phyloP scores from a whole-genome alignment of 1,284 basidiomycete species.

The Ganoderma sinense region DNA sequence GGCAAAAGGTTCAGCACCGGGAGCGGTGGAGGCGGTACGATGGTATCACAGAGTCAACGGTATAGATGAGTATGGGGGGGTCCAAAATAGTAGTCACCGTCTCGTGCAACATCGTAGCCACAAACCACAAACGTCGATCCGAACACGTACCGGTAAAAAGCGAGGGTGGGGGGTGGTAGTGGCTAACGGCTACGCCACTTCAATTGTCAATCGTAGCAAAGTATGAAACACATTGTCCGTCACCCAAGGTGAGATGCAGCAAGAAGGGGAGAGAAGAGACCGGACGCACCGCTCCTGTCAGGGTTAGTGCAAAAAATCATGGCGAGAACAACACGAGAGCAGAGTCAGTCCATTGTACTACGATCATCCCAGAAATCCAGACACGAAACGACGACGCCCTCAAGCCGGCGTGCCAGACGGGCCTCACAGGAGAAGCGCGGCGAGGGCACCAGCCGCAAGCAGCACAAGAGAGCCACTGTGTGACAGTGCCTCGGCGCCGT shows the following conservation, averaged over 20 bases:
- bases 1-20: neutral
- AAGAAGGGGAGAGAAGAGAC: neutral
- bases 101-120: neutral
- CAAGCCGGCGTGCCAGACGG: neutral
- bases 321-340: neutral
- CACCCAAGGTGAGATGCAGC: neutral
- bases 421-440: constrained; percentile 16
- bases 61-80: neutral
- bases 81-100: neutral
- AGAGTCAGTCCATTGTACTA: neutral
- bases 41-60: neutral
- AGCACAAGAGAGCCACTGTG: constrained; percentile 14
- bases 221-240: neutral
- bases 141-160: neutral
- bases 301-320: constrained; percentile 1
- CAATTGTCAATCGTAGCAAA: neutral
- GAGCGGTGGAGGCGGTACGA: neutral
- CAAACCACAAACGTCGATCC: neutral
- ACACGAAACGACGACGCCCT: neutral
- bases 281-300: neutral
- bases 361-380: neutral
- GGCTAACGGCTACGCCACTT: neutral
- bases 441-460: constrained; percentile 11
- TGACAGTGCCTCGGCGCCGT: constrained; percentile 12
- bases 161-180: neutral